Evolutionary conservation across 75 land plant genomes (phyloP).

Genomic region (Cunninghamia lanceolata): DNA sequence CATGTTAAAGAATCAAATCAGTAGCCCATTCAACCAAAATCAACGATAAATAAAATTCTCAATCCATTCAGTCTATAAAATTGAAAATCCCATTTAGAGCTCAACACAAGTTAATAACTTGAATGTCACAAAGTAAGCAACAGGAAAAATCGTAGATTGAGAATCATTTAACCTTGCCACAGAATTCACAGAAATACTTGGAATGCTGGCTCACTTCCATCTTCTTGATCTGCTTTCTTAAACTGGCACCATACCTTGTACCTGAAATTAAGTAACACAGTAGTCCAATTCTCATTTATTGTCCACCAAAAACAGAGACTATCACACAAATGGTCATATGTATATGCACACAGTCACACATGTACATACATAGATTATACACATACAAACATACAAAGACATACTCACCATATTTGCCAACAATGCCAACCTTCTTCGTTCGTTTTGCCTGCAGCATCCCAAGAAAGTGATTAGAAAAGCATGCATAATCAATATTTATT

Average conservation of each 20-base stretch:
- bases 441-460: slow-evolving; percentile 37
- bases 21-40: neutral
- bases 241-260: slow-evolving; percentile 91
- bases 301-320: neutral
- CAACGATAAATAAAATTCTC: neutral
- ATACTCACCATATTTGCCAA: slow-evolving; percentile 68
- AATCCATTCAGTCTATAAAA: neutral
- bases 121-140: neutral
- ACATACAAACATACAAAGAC: neutral
- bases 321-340: neutral
- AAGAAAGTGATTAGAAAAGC: slow-evolving; percentile 7
- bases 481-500: neutral
- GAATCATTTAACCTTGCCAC: slow-evolving; percentile 56
- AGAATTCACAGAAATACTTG: slow-evolving; percentile 81
- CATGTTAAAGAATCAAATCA: neutral
- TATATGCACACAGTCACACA: too few species aligned
- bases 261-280: slow-evolving; percentile 34
- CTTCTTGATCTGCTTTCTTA: slow-evolving; percentile 83
- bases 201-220: slow-evolving; percentile 86
- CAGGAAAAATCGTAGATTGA: neutral
- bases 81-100: neutral
- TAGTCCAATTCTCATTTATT: neutral
- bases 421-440: slow-evolving; percentile 64
- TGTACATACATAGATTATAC: too few species aligned
- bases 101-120: neutral